phyloP scores from a whole-genome alignment of 2,329 filamentous ascomycete species.

The Calonectria honghensis region DNA sequence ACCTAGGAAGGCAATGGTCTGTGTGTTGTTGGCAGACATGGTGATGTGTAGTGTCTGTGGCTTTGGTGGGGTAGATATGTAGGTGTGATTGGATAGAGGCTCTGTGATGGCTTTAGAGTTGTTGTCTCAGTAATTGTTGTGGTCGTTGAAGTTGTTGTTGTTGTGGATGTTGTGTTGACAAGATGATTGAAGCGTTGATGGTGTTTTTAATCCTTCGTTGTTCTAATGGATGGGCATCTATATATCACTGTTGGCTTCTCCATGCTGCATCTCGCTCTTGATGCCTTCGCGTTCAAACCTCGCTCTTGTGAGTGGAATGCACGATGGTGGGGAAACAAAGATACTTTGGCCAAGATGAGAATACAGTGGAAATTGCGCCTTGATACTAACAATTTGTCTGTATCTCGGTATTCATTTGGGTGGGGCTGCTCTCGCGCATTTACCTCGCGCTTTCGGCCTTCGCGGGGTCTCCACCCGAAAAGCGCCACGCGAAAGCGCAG shows the following conservation, averaged over 20 bases:
- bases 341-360: not conserved
- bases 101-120: constrained; percentile 24
- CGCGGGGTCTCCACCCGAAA: not conserved
- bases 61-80: not conserved
- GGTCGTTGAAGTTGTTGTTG: not conserved
- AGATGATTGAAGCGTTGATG: constrained; percentile 26
- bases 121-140: not conserved
- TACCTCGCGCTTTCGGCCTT: constrained; percentile 22
- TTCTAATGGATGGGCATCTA: constrained; percentile 6
- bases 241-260: constrained; percentile 27
- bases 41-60: not conserved
- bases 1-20: constrained; percentile 62
- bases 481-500: constrained; percentile 14
- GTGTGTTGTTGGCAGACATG: constrained; percentile 42
- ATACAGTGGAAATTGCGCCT: rapidly evolving
- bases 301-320: not conserved
- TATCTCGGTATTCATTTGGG: not conserved
- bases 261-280: constrained; percentile 1
- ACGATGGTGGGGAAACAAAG: not conserved
- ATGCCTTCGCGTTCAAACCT: not conserved
- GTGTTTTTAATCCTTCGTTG: not conserved
- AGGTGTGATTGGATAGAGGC: constrained; percentile 11
- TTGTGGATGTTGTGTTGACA: not conserved
- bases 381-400: not conserved
- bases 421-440: not conserved